phyloP scores from a whole-genome alignment of 129 eudicot genomes.

The Deinandra increscens region DNA sequence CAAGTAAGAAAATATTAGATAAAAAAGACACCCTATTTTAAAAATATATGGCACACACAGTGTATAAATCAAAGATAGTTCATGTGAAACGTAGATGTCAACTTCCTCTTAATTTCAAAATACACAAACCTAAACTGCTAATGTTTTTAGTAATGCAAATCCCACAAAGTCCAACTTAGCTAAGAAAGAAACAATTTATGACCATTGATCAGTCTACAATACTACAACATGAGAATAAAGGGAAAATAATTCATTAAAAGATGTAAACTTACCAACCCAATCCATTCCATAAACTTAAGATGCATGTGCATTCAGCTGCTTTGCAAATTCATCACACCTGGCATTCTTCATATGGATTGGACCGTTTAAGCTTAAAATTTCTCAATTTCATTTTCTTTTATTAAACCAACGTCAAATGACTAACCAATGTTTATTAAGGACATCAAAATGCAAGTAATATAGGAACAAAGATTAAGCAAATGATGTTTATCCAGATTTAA shows the following conservation, averaged over 20 bases:
- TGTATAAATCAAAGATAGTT: no score
- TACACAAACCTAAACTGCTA: not conserved
- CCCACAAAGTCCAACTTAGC: no score
- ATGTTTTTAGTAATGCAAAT: not conserved
- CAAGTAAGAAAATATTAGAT: no score
- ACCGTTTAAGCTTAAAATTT: not conserved
- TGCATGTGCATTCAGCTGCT: constrained; percentile 78
- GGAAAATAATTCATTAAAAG: not conserved
- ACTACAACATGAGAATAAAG: not conserved
- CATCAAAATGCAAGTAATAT: no score
- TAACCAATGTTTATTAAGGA: constrained; percentile 89
- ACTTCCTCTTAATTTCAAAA: no score
- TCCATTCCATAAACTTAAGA: constrained; percentile 89
- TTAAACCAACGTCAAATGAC: not conserved
- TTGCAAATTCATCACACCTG: constrained; percentile 76
- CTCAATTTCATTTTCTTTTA: not conserved
- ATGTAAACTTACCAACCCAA: constrained; percentile 80
- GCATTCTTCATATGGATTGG: constrained; percentile 48
- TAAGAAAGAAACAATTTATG: not conserved
- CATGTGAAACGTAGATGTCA: no score
- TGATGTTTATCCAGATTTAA: no score
- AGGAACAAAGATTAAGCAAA: no score
- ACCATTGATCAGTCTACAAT: not conserved
- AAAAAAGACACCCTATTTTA: no score
- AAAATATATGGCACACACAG: no score